Evolutionary conservation across 129 eudicot genomes (phyloP).

Genomic region (Arctium minus): DNA sequence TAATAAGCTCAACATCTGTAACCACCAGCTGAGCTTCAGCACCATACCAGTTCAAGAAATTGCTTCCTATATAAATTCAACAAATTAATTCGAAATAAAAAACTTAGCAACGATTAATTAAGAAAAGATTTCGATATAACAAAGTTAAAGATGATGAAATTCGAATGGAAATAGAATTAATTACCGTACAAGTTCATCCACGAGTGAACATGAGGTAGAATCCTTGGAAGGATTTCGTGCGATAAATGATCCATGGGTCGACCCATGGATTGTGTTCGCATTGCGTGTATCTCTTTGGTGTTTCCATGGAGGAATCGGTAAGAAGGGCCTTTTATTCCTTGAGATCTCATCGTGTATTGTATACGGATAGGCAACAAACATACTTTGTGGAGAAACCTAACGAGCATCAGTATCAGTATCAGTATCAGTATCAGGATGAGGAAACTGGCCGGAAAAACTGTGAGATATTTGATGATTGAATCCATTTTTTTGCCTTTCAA

Average conservation of each 20-base stretch:
- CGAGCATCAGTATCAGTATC: constrained; percentile 16
- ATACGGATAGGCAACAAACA: constrained; percentile 52
- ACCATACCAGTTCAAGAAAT: constrained; percentile 62
- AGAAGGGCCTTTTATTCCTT: constrained; percentile 75
- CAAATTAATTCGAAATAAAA: neutral
- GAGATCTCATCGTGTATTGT: constrained; percentile 37
- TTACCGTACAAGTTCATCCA: constrained; percentile 62
- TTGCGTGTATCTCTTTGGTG: constrained; percentile 48
- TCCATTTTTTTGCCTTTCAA: constrained; percentile 9
- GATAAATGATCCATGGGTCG: constrained; percentile 47
- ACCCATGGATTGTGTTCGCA: constrained; percentile 45
- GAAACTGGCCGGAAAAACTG: constrained; percentile 1
- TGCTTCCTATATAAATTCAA: constrained; percentile 32
- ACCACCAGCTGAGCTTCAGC: constrained; percentile 64
- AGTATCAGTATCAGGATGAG: constrained; percentile 9
- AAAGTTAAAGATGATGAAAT: neutral
- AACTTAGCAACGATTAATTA: neutral
- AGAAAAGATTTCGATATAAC: neutral
- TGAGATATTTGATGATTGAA: neutral
- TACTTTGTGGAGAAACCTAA: constrained; percentile 42
- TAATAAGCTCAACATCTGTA: constrained; percentile 58
- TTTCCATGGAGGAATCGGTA: constrained; percentile 56
- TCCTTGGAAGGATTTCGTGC: constrained; percentile 50
- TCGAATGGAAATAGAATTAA: neutral
- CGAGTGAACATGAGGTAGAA: constrained; percentile 58